Base-by-base conservation (phyloP, 2,329 filamentous ascomycete genomes). In the Scytalidium lignicola region DNA sequence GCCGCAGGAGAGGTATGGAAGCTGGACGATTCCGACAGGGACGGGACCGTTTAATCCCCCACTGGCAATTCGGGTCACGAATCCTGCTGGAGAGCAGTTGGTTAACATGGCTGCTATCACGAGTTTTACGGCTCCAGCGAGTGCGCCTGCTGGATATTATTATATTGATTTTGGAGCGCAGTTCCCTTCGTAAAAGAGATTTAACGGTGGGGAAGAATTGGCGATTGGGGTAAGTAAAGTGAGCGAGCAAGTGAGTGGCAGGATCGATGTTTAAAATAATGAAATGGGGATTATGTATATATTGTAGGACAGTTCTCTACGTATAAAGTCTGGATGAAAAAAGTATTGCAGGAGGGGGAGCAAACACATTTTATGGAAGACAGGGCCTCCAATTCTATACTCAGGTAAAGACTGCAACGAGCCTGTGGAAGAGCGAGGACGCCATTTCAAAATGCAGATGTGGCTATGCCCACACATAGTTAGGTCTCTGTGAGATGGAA, bases 351-450 rank as follows among this genome's bases (percentile, higher is more conserved):
- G 83, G 83, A 44, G 83, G 82, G 22, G 83, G 84, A 44, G 78
- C 79, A 19, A 85, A 76, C 66, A 86, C 83, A 17, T 88, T 88
- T 66, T 88, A 88, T 65, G 84, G 84, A 57, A 86, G 86, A 70
- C 78, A 81, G 3, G 85, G 83, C 15, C 61, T 88, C 55, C 73
- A 80, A 52, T 88, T 88, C 67, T 88, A 86, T 66, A 88, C 85
- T 13, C 84, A 87, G 68, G 75, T 80, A 64, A 87, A 87, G 79
- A 88, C 84, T 2, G 83, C 88, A 48, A 88, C 84, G 41, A 84
- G 79, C 59, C 68, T 84, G 57, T 87, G 84, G 84, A 76, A 75
- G 57, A 74, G 72, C 46, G 81, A 85, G 65, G 83, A 87, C 69
- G 83, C 82, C 7, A 70, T 26, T 26, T 83, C 70, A n/a, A n/a